Conservation (phyloP, 2,329 filamentous ascomycete species). For the Penicillium sp. region DNA sequence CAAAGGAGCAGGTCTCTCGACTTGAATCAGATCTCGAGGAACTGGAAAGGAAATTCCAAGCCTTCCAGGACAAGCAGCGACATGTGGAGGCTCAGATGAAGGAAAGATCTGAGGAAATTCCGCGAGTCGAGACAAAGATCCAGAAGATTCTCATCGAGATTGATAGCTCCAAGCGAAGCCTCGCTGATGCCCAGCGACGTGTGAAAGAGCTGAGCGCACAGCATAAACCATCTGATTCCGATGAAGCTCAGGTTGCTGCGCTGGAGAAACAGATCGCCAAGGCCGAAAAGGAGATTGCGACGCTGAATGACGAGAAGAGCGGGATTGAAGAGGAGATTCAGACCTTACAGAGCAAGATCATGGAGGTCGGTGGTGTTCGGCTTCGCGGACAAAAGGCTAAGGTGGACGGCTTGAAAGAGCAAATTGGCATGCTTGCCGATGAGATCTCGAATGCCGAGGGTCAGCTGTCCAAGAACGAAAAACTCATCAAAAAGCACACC, state of each 20-base stretch:
- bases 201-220: slow-evolving; percentile 80
- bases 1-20: slow-evolving; percentile 82
- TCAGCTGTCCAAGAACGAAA: slow-evolving; percentile 86
- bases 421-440: slow-evolving; percentile 75
- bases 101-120: slow-evolving; percentile 71
- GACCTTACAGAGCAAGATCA: slow-evolving; percentile 89
- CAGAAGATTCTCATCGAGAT: slow-evolving; percentile 88
- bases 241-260: slow-evolving; percentile 67
- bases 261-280: slow-evolving; percentile 73
- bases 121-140: slow-evolving; percentile 79
- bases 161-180: slow-evolving; percentile 78
- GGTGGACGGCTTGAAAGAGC: slow-evolving; percentile 82
- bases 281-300: slow-evolving; percentile 70
- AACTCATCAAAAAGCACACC: slow-evolving; percentile 80
- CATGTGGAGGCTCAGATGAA: slow-evolving; percentile 71
- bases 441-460: slow-evolving; percentile 83
- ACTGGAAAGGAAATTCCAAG: slow-evolving; percentile 75
- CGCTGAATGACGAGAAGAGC: slow-evolving; percentile 77
- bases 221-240: slow-evolving; percentile 73
- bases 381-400: slow-evolving; percentile 84
- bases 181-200: slow-evolving; percentile 76
- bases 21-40: slow-evolving; percentile 82
- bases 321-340: slow-evolving; percentile 93
- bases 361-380: slow-evolving; percentile 94
- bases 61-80: slow-evolving; percentile 79